Conservation (phyloP, 345 rosid species). For the Lumnitzera littorea region DNA sequence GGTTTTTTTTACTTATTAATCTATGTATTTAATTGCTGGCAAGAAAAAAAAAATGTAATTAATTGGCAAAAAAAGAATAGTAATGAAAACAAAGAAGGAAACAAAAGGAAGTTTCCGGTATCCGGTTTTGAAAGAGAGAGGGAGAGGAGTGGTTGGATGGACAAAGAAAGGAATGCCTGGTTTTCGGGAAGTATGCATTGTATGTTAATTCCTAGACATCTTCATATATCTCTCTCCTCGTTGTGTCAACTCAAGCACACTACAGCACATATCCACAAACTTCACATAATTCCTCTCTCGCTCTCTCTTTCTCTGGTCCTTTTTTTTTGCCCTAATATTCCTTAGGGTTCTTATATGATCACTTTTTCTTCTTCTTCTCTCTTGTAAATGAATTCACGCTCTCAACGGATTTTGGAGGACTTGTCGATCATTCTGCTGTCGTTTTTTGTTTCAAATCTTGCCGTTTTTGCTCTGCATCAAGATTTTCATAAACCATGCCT, state of each 20-base stretch:
- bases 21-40: too few relatives aligned
- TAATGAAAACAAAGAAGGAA: too few relatives aligned
- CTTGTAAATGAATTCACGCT: constrained; percentile 12
- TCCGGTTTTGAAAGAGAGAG: too few relatives aligned
- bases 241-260: background rate
- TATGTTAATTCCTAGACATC: background rate
- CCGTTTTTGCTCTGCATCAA: constrained; percentile 9
- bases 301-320: background rate
- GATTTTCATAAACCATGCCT: constrained; percentile 42
- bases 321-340: constrained; percentile 5
- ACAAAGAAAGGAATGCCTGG: constrained; percentile 2
- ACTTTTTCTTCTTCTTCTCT: background rate
- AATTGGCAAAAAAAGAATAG: too few relatives aligned
- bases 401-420: constrained; percentile 1
- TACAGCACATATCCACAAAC: background rate
- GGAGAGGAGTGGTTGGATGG: constrained; percentile 7
- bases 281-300: background rate
- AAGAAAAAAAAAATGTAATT: too few relatives aligned
- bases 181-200: constrained; percentile 10
- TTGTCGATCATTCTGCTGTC: background rate
- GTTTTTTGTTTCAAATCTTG: background rate
- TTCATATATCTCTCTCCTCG: background rate
- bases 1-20: too few relatives aligned
- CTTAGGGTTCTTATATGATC: background rate
- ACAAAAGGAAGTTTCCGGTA: too few relatives aligned